Evolutionary conservation across 2,329 filamentous ascomycete species (phyloP).

Genomic region (Chaetomium sp.): DNA sequence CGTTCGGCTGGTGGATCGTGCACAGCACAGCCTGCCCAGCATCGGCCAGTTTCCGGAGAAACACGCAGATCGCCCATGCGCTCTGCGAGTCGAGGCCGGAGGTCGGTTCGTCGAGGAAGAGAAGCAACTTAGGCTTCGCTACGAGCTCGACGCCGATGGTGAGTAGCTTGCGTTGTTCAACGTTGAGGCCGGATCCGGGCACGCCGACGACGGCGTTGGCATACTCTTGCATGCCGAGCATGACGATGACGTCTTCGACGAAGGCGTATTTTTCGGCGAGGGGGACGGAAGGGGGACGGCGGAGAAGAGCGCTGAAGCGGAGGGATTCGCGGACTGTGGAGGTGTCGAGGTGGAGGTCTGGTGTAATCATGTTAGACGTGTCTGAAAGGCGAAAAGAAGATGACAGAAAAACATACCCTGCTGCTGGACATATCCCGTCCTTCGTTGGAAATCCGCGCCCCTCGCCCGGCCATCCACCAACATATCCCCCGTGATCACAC

Average conservation of each 20-base stretch:
- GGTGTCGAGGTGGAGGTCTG: slow-evolving; percentile 50
- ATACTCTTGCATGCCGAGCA: slow-evolving; percentile 62
- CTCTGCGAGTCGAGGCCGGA: slow-evolving; percentile 68
- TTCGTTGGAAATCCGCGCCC: slow-evolving; percentile 54
- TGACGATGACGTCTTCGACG: slow-evolving; percentile 58
- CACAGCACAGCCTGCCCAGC: slow-evolving; percentile 44
- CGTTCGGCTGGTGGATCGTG: slow-evolving; percentile 46
- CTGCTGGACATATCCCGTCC: slow-evolving; percentile 62
- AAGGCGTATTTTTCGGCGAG: slow-evolving; percentile 53
- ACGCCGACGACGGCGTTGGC: slow-evolving; percentile 59
- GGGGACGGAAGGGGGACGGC: slow-evolving; percentile 48
- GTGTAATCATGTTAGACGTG: background rate
- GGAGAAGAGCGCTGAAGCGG: slow-evolving; percentile 49
- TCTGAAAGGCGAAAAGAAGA: background rate
- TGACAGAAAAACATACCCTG: slow-evolving; percentile 37
- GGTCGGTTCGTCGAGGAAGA: slow-evolving; percentile 68
- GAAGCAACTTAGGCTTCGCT: slow-evolving; percentile 49
- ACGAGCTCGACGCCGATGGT: slow-evolving; percentile 57
- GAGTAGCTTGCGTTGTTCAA: slow-evolving; percentile 55
- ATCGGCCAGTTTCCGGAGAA: slow-evolving; percentile 59
- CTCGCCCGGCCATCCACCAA: slow-evolving; percentile 53
- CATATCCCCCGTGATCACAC: slow-evolving; percentile 60
- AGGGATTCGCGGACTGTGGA: slow-evolving; percentile 50
- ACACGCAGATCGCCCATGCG: slow-evolving; percentile 63
- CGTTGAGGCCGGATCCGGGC: slow-evolving; percentile 52